Evolutionary conservation across 208 protist species (phyloP), one percentile per base, ranked within the genome.

Genomic region (Plasmodiophora brassicae): DNA sequence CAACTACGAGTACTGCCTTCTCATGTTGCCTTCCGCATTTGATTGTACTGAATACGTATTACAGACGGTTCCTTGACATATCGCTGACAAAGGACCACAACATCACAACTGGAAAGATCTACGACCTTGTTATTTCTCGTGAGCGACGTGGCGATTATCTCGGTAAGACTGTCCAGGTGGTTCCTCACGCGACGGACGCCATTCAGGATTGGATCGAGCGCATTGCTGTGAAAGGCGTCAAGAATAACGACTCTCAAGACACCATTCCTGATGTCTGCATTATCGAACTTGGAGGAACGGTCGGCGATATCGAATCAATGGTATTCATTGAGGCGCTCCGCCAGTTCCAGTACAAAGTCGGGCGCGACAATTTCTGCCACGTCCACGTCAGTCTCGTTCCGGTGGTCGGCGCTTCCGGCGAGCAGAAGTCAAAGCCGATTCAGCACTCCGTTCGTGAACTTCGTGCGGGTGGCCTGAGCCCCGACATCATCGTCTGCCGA

Each of bases 371-470:
- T 91, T 91, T 95, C 72, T 93, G 86, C 90, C 87, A 92, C 45
- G 85, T 94, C 54, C 89, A 94, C 72, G 91, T 94, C 32, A 78
- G 65, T 32, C 88, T 94, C 14, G 91, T 94, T 22, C 95, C 95
- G 22, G 60, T 91, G 0, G 36, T 95, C n/a, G 88, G 89, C n/a
- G 88, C 88, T 8, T 92, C 90, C 8, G 97, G 97, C 39, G 97
- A 98, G 91, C 97, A 98, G 91, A 99, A 99, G 94, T 99, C 98
- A 50, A 99, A 99, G 94, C 98, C 98, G 39, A 99, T 98, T 0
- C 98, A 93, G 86, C 91, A 93, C 72, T 90, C 89, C 10, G 96
- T 98, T 54, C 65, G 65, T 36, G 65, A 96, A 54, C 93, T 99
- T 36, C 93, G 98, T 45, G 95, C 96, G 0, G 91, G 98, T 10